A percentile compares a stretch with the other conserved stretches of the same genome.
Conservation (phyloP, 768 basidiomycete species). For the Phaeotremella skinneri region DNA sequence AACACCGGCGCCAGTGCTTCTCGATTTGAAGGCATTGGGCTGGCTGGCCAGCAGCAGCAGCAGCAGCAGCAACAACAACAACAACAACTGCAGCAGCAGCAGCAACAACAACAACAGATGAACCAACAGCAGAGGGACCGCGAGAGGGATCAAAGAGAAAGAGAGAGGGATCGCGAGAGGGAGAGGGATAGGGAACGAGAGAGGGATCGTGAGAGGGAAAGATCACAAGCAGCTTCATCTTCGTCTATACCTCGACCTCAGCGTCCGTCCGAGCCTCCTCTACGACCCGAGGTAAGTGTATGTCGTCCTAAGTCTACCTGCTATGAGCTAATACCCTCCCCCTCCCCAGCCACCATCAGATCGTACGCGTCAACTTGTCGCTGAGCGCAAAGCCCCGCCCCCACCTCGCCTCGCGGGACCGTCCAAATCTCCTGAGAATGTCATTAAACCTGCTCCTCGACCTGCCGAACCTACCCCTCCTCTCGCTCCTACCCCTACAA, state of each 20-base stretch:
- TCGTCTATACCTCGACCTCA: slow-evolving; percentile 1
- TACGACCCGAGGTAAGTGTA: slow-evolving; percentile 16
- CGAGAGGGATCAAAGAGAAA: slow-evolving; percentile 22
- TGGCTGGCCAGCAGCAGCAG: slow-evolving; percentile 62
- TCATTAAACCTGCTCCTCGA: background rate
- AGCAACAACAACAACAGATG: slow-evolving; percentile 20
- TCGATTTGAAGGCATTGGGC: slow-evolving; percentile 85
- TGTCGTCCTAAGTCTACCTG: no score
- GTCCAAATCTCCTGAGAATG: slow-evolving; percentile 9
- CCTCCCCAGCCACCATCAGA: slow-evolving; percentile 9
- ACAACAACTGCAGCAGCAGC: slow-evolving; percentile 8
- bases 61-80: slow-evolving; percentile 13
- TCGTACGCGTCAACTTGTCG: slow-evolving; percentile 33
- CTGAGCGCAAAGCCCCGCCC: slow-evolving; percentile 46
- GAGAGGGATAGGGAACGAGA: slow-evolving; percentile 53
- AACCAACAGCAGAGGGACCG: slow-evolving; percentile 43
- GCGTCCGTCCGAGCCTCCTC: slow-evolving; percentile 3
- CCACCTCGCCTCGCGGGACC: slow-evolving; percentile 34
- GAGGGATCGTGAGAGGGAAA: slow-evolving; percentile 32
- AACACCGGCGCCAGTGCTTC: slow-evolving; percentile 53
- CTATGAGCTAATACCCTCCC: background rate
- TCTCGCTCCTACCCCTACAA: slow-evolving; percentile 19
- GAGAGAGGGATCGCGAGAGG: slow-evolving; percentile 22
- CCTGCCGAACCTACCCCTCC: slow-evolving; percentile 15
- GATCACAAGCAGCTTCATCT: slow-evolving; percentile 31